phyloP scores from a whole-genome alignment of 768 basidiomycete species.

The Termitomyces sp. region DNA sequence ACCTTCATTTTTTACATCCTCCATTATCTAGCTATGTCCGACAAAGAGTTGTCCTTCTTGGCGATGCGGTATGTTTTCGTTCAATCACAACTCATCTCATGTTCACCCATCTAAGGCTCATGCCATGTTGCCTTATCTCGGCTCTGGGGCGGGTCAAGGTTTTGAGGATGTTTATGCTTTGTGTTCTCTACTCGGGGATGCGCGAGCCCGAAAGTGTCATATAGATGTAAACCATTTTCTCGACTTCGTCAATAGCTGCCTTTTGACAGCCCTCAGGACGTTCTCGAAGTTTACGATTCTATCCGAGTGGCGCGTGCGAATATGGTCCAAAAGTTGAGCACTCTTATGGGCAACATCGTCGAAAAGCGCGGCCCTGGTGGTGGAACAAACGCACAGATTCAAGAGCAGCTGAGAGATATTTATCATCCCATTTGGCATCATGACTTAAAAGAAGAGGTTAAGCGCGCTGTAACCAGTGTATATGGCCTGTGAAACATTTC shows the following conservation, averaged over 20 bases:
- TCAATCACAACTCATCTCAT: neutral
- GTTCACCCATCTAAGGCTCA: conserved; percentile 40
- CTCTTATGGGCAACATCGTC: conserved; percentile 40
- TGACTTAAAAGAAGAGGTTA: conserved; percentile 40
- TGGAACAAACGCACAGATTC: conserved; percentile 26
- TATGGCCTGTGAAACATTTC: conserved; percentile 4
- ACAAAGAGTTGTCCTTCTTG: conserved; percentile 45
- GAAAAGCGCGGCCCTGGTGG: conserved; percentile 35
- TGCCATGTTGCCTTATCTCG: conserved; percentile 57
- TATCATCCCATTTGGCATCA: conserved; percentile 52
- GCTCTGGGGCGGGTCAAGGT: conserved; percentile 58
- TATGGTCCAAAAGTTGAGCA: conserved; percentile 41
- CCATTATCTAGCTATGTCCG: conserved; percentile 43
- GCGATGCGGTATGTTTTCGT: conserved; percentile 43
- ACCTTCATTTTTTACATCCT: conserved; percentile 45
- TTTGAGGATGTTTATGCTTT: conserved; percentile 54
- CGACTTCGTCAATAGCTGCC: neutral
- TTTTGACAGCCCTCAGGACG: conserved; percentile 28
- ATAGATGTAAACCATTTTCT: conserved; percentile 31
- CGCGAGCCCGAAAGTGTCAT: conserved; percentile 35
- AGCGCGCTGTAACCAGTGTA: conserved; percentile 23
- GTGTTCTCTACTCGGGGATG: conserved; percentile 41
- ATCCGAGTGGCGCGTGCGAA: conserved; percentile 47
- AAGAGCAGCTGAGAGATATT: conserved; percentile 31
- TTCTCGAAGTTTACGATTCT: conserved; percentile 42